phyloP scores from a whole-genome alignment of 2,329 filamentous ascomycete genomes.

The Sphaerulina populicola region DNA sequence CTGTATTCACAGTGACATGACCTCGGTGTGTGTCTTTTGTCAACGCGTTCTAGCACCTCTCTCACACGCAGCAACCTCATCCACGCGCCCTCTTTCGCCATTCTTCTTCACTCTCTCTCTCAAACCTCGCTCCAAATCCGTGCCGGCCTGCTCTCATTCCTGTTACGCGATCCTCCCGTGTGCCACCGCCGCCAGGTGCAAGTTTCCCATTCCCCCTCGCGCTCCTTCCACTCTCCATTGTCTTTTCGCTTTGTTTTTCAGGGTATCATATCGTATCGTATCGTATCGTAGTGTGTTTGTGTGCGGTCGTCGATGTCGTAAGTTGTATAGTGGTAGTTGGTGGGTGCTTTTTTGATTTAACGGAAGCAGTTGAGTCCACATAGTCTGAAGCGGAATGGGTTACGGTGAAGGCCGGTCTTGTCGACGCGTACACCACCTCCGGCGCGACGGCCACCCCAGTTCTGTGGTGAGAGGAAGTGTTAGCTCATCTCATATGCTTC shows the following conservation, averaged over 20 bases:
- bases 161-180: too few species aligned
- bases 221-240: too few species aligned
- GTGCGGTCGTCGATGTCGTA: background rate
- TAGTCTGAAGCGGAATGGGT: conserved; percentile 45
- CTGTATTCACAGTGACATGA: too few species aligned
- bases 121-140: too few species aligned
- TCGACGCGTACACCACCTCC: conserved; percentile 46
- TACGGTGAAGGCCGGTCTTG: conserved; percentile 44
- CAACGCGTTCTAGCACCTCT: too few species aligned
- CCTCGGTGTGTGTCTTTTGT: too few species aligned
- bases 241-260: background rate
- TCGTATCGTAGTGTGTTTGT: too few species aligned
- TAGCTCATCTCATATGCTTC: background rate
- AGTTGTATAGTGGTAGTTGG: background rate
- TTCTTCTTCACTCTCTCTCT: too few species aligned
- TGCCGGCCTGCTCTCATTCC: too few species aligned
- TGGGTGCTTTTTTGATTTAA: background rate
- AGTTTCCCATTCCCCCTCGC: too few species aligned
- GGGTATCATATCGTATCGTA: background rate
- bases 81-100: too few species aligned
- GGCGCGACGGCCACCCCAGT: conserved; percentile 37
- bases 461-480: conserved; percentile 4
- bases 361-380: conserved; percentile 48
- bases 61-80: too few species aligned
- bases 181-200: background rate